Evolutionary conservation across 345 rosid genomes (phyloP).

Genomic region (Triadica sebifera): DNA sequence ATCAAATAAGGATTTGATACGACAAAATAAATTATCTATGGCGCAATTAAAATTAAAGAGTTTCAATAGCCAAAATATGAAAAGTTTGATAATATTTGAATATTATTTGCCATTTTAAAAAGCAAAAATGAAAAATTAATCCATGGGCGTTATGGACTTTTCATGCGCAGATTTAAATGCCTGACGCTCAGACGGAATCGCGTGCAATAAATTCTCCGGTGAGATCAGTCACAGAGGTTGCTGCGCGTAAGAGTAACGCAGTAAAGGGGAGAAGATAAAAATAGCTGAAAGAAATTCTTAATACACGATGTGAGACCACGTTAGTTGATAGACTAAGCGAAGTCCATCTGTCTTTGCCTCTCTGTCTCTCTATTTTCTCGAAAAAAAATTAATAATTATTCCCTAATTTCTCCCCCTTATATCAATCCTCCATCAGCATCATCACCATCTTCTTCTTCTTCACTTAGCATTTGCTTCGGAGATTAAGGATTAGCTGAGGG

Average conservation of each 20-base stretch:
- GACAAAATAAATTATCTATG: too few relatives aligned
- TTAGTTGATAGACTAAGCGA: constrained; percentile 30
- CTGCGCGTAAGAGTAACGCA: background rate
- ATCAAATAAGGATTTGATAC: too few relatives aligned
- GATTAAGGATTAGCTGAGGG: too few relatives aligned
- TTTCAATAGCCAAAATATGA: too few relatives aligned
- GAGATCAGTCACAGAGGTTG: too few relatives aligned
- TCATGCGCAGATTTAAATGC: background rate
- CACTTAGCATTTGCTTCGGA: too few relatives aligned
- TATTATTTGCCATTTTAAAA: too few relatives aligned
- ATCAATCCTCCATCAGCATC: background rate
- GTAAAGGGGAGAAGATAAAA: background rate
- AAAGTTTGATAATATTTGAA: too few relatives aligned
- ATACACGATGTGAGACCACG: constrained; percentile 35
- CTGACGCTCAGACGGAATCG: background rate
- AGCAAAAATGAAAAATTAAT: background rate
- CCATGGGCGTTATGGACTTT: background rate
- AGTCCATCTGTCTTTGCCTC: constrained; percentile 58
- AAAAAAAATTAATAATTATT: constrained; percentile 26
- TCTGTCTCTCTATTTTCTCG: constrained; percentile 40
- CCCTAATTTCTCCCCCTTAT: constrained; percentile 2
- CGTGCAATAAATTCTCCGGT: background rate
- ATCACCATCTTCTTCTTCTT: background rate
- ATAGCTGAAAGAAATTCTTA: too few relatives aligned
- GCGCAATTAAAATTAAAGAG: too few relatives aligned